Conservation (phyloP, 768 basidiomycete genomes). For the Rhodotorula babjevae region DNA sequence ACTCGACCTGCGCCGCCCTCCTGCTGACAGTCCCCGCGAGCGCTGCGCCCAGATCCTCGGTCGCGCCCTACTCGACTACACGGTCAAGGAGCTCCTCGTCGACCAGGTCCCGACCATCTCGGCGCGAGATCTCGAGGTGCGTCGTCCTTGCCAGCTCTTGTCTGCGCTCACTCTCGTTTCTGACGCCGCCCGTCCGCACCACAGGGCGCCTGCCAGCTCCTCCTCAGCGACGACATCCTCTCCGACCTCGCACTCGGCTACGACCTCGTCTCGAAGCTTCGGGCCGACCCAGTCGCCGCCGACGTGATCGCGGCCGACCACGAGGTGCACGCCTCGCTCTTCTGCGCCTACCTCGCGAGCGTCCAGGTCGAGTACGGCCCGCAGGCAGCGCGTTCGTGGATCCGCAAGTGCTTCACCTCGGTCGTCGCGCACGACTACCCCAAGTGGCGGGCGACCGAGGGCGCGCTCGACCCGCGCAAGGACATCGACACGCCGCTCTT, state of each 20-base stretch:
- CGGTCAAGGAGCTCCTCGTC: constrained; percentile 7
- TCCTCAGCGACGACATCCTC: neutral
- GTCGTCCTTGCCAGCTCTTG: neutral
- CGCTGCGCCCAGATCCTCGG: neutral
- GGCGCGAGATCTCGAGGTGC: neutral
- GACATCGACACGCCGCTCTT: neutral
- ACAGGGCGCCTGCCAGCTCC: neutral
- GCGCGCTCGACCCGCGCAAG: neutral
- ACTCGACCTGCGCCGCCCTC: no score
- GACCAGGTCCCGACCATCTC: neutral
- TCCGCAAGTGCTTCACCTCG: constrained; percentile 16
- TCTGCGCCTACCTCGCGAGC: constrained; percentile 17
- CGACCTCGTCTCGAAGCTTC: neutral
- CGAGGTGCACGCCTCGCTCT: constrained; percentile 2
- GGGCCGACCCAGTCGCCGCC: neutral
- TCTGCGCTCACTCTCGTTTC: no score
- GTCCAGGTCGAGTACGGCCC: constrained; percentile 8
- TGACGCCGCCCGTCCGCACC: no score
- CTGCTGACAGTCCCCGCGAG: no score
- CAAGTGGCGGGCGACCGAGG: neutral
- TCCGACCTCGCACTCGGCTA: neutral
- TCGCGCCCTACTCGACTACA: neutral
- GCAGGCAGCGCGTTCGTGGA: constrained; percentile 1
- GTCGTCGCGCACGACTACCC: neutral
- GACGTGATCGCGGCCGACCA: neutral